Conservation (phyloP, 306 rosid species). For the Cicer bijugum region DNA sequence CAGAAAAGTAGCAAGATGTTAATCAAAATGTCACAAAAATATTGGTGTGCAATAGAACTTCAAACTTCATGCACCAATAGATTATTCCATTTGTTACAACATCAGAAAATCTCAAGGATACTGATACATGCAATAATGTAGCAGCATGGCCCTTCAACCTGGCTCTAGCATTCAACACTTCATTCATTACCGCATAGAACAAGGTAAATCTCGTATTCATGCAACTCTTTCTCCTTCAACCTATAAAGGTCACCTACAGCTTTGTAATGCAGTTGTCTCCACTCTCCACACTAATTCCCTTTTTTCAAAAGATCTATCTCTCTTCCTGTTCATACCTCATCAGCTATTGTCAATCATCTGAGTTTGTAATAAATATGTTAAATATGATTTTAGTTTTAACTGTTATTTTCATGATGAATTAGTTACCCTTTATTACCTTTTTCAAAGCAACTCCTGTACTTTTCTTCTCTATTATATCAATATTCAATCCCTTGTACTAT, state of each 20-base stretch:
- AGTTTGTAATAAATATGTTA: neutral
- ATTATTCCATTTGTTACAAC: conserved; percentile 17
- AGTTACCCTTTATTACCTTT: neutral
- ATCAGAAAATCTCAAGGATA: neutral
- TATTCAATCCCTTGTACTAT: neutral
- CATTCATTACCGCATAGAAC: neutral
- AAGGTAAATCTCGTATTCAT: neutral
- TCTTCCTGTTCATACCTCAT: conserved; percentile 5
- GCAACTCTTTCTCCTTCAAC: conserved; percentile 35
- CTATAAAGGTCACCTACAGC: conserved; percentile 1
- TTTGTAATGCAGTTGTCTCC: neutral
- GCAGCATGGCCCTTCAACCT: neutral
- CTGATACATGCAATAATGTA: neutral
- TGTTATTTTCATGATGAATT: conserved; percentile 5
- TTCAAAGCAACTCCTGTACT: neutral
- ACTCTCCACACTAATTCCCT: neutral
- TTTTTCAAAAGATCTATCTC: neutral
- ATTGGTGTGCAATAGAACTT: neutral
- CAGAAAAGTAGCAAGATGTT: conserved; percentile 22
- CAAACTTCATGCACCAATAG: conserved; percentile 5
- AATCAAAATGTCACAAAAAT: neutral
- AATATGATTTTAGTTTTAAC: conserved; percentile 19
- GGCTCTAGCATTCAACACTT: conserved; percentile 3
- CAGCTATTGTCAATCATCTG: neutral
- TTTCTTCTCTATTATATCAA: conserved; percentile 19